Conservation (phyloP, 2,329 filamentous ascomycete species). For the Knufia petricola region DNA sequence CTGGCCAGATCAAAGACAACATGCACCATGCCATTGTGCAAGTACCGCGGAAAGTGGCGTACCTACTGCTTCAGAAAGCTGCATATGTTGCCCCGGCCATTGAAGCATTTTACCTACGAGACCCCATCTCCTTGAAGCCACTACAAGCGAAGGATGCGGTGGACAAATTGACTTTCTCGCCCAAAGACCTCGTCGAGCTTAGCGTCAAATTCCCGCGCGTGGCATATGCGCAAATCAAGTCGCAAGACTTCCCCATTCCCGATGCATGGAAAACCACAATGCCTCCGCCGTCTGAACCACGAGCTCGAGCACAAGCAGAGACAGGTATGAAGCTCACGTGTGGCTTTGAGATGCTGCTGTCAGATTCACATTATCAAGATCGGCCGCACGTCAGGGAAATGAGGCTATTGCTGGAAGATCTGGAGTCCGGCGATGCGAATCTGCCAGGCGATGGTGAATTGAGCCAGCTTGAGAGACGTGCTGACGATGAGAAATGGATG, state of each 20-base stretch:
- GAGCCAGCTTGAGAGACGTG: slow-evolving; percentile 54
- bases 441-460: slow-evolving; percentile 71
- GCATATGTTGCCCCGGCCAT: slow-evolving; percentile 71
- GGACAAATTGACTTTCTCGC: slow-evolving; percentile 54
- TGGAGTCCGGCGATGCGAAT: slow-evolving; percentile 58
- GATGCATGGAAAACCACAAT: slow-evolving; percentile 45
- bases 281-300: slow-evolving; percentile 36
- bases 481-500: slow-evolving; percentile 84
- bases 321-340: slow-evolving; percentile 82
- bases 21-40: slow-evolving; percentile 66
- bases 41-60: slow-evolving; percentile 72
- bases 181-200: slow-evolving; percentile 66
- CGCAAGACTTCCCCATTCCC: slow-evolving; percentile 65
- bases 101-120: slow-evolving; percentile 86
- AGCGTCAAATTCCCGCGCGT: slow-evolving; percentile 79
- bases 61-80: slow-evolving; percentile 65
- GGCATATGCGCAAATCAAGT: slow-evolving; percentile 80
- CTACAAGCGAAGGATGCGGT: slow-evolving; percentile 49
- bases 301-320: slow-evolving; percentile 42
- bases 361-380: slow-evolving; percentile 57
- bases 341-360: slow-evolving; percentile 80
- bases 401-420: slow-evolving; percentile 63
- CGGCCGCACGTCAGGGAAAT: slow-evolving; percentile 65
- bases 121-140: slow-evolving; percentile 64
- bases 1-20: slow-evolving; percentile 60